A percentile compares a stretch with the other conserved stretches of the same genome.
phyloP scores from a whole-genome alignment of 805 yeast species.

The Yarrowia deformans region DNA sequence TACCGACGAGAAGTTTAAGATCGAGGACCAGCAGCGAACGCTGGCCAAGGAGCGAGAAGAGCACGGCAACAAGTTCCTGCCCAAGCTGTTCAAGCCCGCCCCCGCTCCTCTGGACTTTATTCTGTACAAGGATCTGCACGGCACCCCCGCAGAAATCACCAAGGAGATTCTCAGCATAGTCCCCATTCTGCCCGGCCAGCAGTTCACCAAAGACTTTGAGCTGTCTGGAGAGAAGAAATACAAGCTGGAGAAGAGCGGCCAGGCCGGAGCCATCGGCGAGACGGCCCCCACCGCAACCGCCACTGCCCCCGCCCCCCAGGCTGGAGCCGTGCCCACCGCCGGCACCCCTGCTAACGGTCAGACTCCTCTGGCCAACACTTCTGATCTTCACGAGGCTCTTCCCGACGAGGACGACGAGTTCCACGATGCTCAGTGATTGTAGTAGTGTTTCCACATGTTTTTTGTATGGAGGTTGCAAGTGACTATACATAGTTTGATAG shows the following conservation, averaged over 20 bases:
- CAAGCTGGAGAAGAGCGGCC: conserved; percentile 31
- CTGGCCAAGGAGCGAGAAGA: conserved; percentile 76
- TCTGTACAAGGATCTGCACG: conserved; percentile 68
- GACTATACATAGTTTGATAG: conserved; percentile 25
- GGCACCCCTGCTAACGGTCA: conserved; percentile 25
- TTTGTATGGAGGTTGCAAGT: conserved; percentile 22
- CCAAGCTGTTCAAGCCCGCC: conserved; percentile 70
- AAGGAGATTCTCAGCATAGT: conserved; percentile 67
- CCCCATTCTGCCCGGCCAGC: conserved; percentile 86
- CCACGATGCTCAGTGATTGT: conserved; percentile 44
- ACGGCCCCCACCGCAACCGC: conserved; percentile 11
- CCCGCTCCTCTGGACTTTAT: conserved; percentile 62
- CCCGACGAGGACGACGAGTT: conserved; percentile 44
- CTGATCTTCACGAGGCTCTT: conserved; percentile 42
- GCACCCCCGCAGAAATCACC: conserved; percentile 60
- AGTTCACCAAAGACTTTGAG: conserved; percentile 66
- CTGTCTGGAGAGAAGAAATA: conserved; percentile 71
- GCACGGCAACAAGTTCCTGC: conserved; percentile 80
- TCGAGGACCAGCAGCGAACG: conserved; percentile 86
- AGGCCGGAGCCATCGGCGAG: conserved; percentile 4
- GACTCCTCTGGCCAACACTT: conserved; percentile 41
- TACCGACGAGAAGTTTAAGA: conserved; percentile 84
- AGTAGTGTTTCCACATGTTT: conserved; percentile 5
- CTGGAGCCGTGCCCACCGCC: conserved; percentile 13
- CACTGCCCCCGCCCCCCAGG: conserved; percentile 20